Base-by-base conservation (phyloP, 2,329 filamentous ascomycete species). In the Ascochyta fabae region DNA sequence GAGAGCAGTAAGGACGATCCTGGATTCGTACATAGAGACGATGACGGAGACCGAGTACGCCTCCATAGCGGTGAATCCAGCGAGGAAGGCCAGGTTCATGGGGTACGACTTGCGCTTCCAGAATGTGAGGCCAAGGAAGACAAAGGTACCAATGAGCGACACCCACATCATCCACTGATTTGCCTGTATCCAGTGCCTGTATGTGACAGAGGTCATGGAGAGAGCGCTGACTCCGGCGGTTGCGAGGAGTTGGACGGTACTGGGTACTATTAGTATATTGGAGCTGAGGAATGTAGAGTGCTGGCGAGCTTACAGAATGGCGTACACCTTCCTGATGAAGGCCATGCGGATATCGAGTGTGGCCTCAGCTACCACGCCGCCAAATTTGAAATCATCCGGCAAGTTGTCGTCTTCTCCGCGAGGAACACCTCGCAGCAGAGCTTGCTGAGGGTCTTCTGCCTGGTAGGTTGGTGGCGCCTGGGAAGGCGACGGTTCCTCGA, bases 331-430 rank as follows among this genome's bases (percentile, higher is more conserved):
- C 78, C 93, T 89, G 68, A 96, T 84, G 77, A 97, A 99, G 78
- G 95, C 91, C 87, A 97, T 96, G 67, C 94, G 90, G 74, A 99
- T 96, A 71, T 96, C 92, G 72, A 98, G 83, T 19, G 93, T 96
- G 42, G 91, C 94, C 81, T 98, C 95, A 64, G 93, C 89, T 56
- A 98, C 93, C 16, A 89, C 92, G 59, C 92, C 93, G 67, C 94
- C 95, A 73, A 96, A 98, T 84, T 97, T 98, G 86, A 98, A 98
- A 78, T 98, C 94, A 80, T 98, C 94, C 1, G 94, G 94, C 40
- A 98, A 75, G 71, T 97, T 96, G 78, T 97, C 94, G 72, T 93
- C 87, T 77, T 93, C 93, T 73, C 83, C 84, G 68, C 93, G 87
- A 47, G 91, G 87, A 40, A 77, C 74, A 48, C 83, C 88, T 59